A percentile compares a stretch with the other conserved stretches of the same genome.
These are phyloP conservation scores for Exophiala xenobiotica DNA, from an alignment of 2,329 filamentous ascomycete genomes.

Conservation along the genomic window DNA sequence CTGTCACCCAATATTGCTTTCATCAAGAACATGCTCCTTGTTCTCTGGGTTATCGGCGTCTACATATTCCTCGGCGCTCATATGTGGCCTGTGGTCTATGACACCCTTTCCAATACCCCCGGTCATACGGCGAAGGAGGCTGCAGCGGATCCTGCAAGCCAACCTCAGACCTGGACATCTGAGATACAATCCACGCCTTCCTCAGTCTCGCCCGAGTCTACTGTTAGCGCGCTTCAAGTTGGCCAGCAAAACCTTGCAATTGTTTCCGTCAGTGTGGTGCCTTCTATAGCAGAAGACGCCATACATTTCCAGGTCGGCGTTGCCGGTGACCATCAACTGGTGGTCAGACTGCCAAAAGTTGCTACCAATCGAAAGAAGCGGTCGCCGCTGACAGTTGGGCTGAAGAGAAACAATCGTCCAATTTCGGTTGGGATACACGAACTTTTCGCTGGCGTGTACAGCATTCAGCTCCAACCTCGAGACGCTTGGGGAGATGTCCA, in stretches of 20 bases:
- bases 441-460: slow-evolving; percentile 55
- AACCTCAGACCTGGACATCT: background rate
- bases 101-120: background rate
- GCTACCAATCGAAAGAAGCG: slow-evolving; percentile 40
- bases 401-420: slow-evolving; percentile 44
- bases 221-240: background rate
- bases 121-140: background rate
- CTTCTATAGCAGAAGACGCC: slow-evolving; percentile 10
- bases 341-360: slow-evolving; percentile 19
- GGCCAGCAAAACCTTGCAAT: slow-evolving; percentile 5
- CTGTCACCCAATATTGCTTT: background rate
- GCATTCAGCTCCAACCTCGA: slow-evolving; percentile 50
- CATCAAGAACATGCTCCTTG: slow-evolving; percentile 11
- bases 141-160: background rate
- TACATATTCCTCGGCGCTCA: slow-evolving; percentile 14
- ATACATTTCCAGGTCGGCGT: slow-evolving; percentile 20
- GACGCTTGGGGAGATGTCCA: slow-evolving; percentile 52
- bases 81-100: slow-evolving; percentile 9
- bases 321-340: slow-evolving; percentile 11
- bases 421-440: slow-evolving; percentile 49
- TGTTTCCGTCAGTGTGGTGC: background rate
- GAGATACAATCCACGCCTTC: background rate
- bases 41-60: slow-evolving; percentile 13
- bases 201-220: background rate
- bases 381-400: slow-evolving; percentile 48